Conservation (phyloP, 164 flowering plant genomes). For the Magnolia kwangsiensis region DNA sequence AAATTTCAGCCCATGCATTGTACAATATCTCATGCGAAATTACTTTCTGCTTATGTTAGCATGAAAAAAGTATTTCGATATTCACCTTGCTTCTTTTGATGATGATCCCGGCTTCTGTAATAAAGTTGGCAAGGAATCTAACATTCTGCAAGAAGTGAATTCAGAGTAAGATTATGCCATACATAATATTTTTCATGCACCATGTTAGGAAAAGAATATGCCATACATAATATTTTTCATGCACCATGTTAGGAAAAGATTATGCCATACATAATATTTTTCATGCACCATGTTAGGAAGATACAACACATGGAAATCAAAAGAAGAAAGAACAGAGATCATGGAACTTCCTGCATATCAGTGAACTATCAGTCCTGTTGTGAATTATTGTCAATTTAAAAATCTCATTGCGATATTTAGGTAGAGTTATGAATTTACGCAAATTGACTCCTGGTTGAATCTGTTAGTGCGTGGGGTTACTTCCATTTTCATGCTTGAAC, state of each 20-base stretch:
- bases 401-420: background rate
- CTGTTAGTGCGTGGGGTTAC: background rate
- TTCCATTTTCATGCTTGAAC: background rate
- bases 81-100: conserved; percentile 75
- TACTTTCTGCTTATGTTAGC: background rate
- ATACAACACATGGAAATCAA: background rate
- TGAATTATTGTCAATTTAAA: background rate
- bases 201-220: conserved; percentile 1
- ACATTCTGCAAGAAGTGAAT: conserved; percentile 57
- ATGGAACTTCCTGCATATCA: background rate
- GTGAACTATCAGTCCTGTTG: background rate
- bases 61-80: too few relatives aligned
- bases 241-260: background rate
- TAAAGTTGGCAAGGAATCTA: conserved; percentile 80
- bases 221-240: background rate
- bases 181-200: background rate
- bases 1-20: background rate
- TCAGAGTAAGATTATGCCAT: conserved; percentile 3
- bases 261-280: background rate
- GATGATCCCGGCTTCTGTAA: conserved; percentile 86
- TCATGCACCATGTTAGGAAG: background rate
- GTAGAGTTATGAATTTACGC: background rate
- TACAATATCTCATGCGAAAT: background rate
- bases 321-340: background rate
- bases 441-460: background rate